These are phyloP conservation scores for Phytophthora syringae DNA, from an alignment of 352 stramenopile species.

Conservation along the genomic window DNA sequence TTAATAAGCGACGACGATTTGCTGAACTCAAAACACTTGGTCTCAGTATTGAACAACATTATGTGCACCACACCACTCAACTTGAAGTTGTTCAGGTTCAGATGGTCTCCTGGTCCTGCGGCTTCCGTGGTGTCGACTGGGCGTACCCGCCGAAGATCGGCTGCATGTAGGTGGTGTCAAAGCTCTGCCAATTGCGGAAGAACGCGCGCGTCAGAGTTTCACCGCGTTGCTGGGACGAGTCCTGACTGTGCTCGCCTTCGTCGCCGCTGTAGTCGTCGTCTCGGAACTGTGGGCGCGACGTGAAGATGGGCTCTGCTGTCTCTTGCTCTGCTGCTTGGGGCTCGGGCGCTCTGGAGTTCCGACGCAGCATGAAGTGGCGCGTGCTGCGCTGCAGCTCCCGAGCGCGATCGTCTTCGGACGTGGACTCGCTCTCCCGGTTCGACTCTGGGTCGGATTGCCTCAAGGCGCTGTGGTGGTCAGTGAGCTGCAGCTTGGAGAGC, in stretches of 20 bases:
- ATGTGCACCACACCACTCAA: conserved; percentile 22
- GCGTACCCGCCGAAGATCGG: conserved; percentile 70
- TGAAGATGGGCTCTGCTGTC: conserved; percentile 49
- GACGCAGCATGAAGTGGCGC: conserved; percentile 69
- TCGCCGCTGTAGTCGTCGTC: conserved; percentile 58
- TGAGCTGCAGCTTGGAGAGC: conserved; percentile 54
- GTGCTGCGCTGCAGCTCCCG: conserved; percentile 49
- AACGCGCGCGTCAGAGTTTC: conserved; percentile 62
- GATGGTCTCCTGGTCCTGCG: conserved; percentile 40
- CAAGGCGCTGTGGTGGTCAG: conserved; percentile 42
- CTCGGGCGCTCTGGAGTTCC: conserved; percentile 35
- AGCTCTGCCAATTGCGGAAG: conserved; percentile 76
- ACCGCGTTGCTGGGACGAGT: conserved; percentile 21
- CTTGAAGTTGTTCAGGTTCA: conserved; percentile 36
- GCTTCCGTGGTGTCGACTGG: conserved; percentile 26
- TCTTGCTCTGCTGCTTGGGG: conserved; percentile 24
- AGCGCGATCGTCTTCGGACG: conserved; percentile 25
- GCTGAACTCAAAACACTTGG: conserved; percentile 27
- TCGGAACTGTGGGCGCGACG: conserved; percentile 74
- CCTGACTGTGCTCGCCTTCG: conserved; percentile 36
- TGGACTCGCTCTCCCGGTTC: conserved; percentile 35
- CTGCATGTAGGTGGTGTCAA: conserved; percentile 80
- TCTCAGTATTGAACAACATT: conserved; percentile 19
- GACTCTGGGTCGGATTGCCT: conserved; percentile 40
- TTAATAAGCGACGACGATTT: too few species aligned